These are phyloP conservation scores for Saccharomycopsis crataegensis DNA, from an alignment of 1,139 yeast species.

Conservation along the genomic window DNA sequence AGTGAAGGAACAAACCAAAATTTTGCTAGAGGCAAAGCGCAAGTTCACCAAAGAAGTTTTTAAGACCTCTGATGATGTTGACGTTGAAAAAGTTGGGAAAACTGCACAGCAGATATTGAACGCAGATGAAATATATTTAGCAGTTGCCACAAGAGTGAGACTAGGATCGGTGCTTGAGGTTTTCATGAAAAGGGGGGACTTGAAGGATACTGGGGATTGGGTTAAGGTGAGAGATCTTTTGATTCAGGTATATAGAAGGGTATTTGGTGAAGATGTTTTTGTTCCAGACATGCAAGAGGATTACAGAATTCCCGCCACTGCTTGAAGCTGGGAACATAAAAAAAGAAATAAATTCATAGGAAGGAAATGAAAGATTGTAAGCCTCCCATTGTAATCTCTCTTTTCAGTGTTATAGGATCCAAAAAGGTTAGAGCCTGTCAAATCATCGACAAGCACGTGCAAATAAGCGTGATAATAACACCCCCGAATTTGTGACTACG, in stretches of 20 bases:
- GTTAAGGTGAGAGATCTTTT: not conserved
- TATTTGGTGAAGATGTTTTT: not conserved
- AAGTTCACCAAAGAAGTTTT: constrained; percentile 3
- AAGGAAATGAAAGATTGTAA: not conserved
- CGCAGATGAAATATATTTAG: not conserved
- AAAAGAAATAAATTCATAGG: not conserved
- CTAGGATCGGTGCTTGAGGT: not conserved
- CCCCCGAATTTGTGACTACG: not conserved
- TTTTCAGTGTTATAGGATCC: not conserved
- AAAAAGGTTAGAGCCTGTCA: not conserved
- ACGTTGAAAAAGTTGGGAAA: not conserved
- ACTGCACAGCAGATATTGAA: not conserved
- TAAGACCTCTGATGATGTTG: not conserved
- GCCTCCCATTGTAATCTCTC: not conserved
- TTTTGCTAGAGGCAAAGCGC: constrained; percentile 1
- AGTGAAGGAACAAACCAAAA: not conserved
- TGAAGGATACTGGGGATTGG: not conserved
- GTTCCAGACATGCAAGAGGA: not conserved
- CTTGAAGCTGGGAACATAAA: not conserved
- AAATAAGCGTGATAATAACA: not conserved
- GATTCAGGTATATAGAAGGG: not conserved
- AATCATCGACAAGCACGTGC: not conserved
- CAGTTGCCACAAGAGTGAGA: not conserved
- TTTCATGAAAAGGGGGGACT: constrained; percentile 9
- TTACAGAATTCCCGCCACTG: not conserved